A percentile compares a stretch with the other conserved stretches of the same genome.
Evolutionary conservation across 306 rosid species (phyloP).

Genomic region (Rosa persica): DNA sequence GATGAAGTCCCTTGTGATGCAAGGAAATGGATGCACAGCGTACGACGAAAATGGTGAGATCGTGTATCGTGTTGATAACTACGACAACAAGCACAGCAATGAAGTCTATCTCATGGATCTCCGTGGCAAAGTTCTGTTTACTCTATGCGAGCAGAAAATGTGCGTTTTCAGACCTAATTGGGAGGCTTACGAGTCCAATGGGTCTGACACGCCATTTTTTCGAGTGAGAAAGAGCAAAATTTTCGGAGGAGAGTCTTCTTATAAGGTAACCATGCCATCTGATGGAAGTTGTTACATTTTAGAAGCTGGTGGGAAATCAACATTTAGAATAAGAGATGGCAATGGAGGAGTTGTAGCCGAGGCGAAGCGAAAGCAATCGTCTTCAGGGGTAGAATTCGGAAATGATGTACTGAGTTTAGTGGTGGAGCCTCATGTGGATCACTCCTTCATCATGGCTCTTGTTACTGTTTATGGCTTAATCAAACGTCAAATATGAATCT

Average conservation of each 20-base stretch:
- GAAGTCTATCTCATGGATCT: conserved; percentile 50
- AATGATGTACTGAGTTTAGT: conserved; percentile 39
- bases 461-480: conserved; percentile 36
- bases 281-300: conserved; percentile 25
- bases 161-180: conserved; percentile 15
- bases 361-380: conserved; percentile 12
- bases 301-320: conserved; percentile 20
- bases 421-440: conserved; percentile 32
- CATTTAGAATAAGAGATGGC: conserved; percentile 16
- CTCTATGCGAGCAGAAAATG: conserved; percentile 26
- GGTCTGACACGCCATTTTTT: conserved; percentile 19
- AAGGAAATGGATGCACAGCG: conserved; percentile 44
- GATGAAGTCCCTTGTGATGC: conserved; percentile 50
- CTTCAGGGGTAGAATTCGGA: conserved; percentile 27
- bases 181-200: conserved; percentile 24
- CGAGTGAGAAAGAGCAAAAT: conserved; percentile 20
- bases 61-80: conserved; percentile 40
- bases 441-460: conserved; percentile 42
- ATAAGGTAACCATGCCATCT: conserved; percentile 14
- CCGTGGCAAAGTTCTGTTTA: conserved; percentile 40
- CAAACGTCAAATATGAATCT: conserved; percentile 4
- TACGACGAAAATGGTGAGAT: conserved; percentile 35
- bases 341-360: conserved; percentile 29
- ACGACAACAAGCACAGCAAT: conserved; percentile 30
- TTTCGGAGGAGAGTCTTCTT: conserved; percentile 12